These are phyloP conservation scores for Mycena epipterygia DNA, from an alignment of 768 basidiomycete species.

Conservation along the genomic window DNA sequence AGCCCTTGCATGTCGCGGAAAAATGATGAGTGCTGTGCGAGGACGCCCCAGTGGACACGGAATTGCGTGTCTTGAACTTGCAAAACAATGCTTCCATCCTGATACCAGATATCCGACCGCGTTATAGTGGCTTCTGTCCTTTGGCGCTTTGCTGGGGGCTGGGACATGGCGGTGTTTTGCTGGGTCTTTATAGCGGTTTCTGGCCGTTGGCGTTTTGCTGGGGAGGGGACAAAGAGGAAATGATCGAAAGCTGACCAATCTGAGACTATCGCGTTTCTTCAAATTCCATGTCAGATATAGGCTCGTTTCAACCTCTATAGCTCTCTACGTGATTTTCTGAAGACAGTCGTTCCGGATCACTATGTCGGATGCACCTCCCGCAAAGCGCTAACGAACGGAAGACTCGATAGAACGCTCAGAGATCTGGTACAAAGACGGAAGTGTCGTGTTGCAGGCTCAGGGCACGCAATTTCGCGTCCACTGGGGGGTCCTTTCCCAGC, in stretches of 20 bases:
- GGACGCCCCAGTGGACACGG: constrained; percentile 23
- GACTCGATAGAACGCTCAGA: background rate
- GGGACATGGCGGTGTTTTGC: too few species aligned
- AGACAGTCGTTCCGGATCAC: too few species aligned
- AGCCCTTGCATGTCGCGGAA: constrained; percentile 16
- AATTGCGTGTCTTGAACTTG: constrained; percentile 9
- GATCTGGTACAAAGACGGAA: background rate
- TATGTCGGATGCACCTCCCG: too few species aligned
- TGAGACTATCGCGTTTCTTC: too few species aligned
- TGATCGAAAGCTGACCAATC: too few species aligned
- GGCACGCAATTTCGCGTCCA: background rate
- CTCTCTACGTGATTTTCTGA: too few species aligned
- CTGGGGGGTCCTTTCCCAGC: constrained; percentile 36
- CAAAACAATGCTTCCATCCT: constrained; percentile 26
- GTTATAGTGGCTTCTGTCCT: background rate
- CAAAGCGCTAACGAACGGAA: constrained; percentile 5
- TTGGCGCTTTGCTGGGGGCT: constrained; percentile 15
- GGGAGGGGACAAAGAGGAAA: too few species aligned
- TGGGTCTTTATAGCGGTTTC: too few species aligned
- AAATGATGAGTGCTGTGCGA: constrained; percentile 15
- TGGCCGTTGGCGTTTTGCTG: too few species aligned
- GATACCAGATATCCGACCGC: constrained; percentile 20
- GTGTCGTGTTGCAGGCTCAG: background rate
- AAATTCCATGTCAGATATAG: too few species aligned
- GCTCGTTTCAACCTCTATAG: too few species aligned